A percentile compares a stretch with the other conserved stretches of the same genome.
Conservation (phyloP, 148 eudicot genomes). For the Vaccinium corymbosum region DNA sequence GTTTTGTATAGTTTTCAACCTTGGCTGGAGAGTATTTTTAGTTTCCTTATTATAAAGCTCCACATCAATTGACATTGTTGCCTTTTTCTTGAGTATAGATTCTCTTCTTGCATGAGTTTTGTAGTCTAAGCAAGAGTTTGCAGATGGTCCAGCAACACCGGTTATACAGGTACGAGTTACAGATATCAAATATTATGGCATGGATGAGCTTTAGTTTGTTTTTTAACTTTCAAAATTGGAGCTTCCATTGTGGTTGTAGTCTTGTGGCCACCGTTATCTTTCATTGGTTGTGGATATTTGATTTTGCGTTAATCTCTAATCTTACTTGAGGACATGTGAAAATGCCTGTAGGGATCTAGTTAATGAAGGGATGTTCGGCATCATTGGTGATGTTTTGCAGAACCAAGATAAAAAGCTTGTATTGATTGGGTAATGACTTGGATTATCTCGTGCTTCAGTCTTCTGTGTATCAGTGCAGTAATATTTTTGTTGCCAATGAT, state of each 20-base stretch:
- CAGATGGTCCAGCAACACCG: conserved; percentile 92
- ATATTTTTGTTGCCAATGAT: neutral
- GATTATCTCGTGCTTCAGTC: neutral
- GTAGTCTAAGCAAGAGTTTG: conserved; percentile 86
- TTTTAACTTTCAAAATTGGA: conserved; percentile 3
- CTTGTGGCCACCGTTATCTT: neutral
- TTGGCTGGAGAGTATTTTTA: neutral
- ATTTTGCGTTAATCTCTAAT: neutral
- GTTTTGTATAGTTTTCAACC: neutral
- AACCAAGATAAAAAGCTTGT: conserved; percentile 72
- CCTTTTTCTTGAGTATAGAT: conserved; percentile 40
- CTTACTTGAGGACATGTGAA: neutral
- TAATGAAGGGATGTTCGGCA: conserved; percentile 79
- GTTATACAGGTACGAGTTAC: conserved; percentile 62
- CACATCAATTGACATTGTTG: neutral
- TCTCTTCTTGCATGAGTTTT: conserved; percentile 84
- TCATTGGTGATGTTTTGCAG: conserved; percentile 67
- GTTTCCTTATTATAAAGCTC: neutral
- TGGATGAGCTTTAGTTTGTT: neutral
- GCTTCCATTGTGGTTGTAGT: neutral
- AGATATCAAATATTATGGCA: neutral
- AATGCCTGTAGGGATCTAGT: conserved; percentile 72
- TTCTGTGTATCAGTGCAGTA: neutral
- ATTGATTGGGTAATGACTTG: conserved; percentile 66
- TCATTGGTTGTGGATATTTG: neutral